phyloP scores from a whole-genome alignment of 371 early-diverging fungal genomes.

The Nematocida ausubeli region DNA sequence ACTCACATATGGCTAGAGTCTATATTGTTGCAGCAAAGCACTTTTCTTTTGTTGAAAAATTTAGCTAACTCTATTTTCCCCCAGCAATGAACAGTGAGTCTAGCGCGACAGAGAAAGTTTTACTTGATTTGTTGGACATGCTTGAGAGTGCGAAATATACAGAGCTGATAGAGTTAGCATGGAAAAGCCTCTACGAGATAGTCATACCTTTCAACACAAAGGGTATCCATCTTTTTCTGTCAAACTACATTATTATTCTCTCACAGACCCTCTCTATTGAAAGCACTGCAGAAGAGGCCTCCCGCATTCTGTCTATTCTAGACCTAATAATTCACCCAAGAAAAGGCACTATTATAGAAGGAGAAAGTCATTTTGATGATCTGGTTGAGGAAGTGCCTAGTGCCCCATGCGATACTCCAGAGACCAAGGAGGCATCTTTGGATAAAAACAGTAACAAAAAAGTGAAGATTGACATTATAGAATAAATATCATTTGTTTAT shows the following conservation, averaged over 20 bases:
- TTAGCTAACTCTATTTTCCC: background rate
- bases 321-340: constrained; percentile 53
- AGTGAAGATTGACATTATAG: constrained; percentile 14
- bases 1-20: no score
- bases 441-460: background rate
- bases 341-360: constrained; percentile 44
- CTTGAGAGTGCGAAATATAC: constrained; percentile 28
- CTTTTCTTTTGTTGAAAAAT: background rate
- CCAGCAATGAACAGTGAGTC: background rate
- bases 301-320: constrained; percentile 19
- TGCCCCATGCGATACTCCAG: background rate
- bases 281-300: background rate
- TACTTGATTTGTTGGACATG: constrained; percentile 26
- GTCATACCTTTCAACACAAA: constrained; percentile 43
- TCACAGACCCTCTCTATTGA: constrained; percentile 14
- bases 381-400: background rate
- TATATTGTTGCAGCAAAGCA: no score
- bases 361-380: constrained; percentile 9
- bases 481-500: no score
- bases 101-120: background rate
- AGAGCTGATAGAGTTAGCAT: constrained; percentile 19
- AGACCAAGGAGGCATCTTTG: background rate
- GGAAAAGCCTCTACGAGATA: constrained; percentile 25
- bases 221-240: background rate
- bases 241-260: constrained; percentile 32